phyloP scores from a whole-genome alignment of 768 basidiomycete genomes.

The Suillus weaverae region DNA sequence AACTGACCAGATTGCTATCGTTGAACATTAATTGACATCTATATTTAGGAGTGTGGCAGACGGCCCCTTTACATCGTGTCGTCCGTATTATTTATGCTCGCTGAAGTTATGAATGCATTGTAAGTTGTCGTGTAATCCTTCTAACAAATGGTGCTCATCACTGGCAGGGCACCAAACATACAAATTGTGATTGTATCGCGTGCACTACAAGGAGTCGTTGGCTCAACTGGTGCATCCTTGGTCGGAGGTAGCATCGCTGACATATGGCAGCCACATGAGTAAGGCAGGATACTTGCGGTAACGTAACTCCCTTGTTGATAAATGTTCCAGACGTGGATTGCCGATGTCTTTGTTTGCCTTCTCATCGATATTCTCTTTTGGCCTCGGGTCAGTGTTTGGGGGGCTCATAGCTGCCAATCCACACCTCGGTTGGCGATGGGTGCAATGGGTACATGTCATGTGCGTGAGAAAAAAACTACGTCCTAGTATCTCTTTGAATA shows the following conservation, averaged over 20 bases:
- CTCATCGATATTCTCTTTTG: slow-evolving; percentile 56
- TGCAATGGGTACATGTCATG: slow-evolving; percentile 76
- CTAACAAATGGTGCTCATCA: background rate
- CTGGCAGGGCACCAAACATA: slow-evolving; percentile 42
- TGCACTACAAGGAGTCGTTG: slow-evolving; percentile 61
- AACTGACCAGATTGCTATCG: background rate
- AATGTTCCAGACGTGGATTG: slow-evolving; percentile 36
- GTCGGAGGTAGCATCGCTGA: slow-evolving; percentile 72
- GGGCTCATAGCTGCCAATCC: slow-evolving; percentile 62
- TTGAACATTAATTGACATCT: slow-evolving; percentile 1
- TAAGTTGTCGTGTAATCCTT: slow-evolving; percentile 10
- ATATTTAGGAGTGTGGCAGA: slow-evolving; percentile 55
- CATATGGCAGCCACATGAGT: slow-evolving; percentile 65
- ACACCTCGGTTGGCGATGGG: slow-evolving; percentile 69
- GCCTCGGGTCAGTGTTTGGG: slow-evolving; percentile 57
- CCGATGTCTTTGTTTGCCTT: slow-evolving; percentile 72
- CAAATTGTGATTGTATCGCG: slow-evolving; percentile 57
- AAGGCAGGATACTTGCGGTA: slow-evolving; percentile 18
- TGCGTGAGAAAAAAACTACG: slow-evolving; percentile 19
- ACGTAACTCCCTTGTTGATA: background rate
- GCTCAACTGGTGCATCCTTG: slow-evolving; percentile 64
- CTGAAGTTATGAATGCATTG: slow-evolving; percentile 41
- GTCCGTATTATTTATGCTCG: slow-evolving; percentile 45
- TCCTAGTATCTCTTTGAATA: background rate
- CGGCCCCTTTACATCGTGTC: slow-evolving; percentile 57